These are phyloP conservation scores for Globisporangium spiculum DNA, from an alignment of 352 stramenopile genomes.

Conservation along the genomic window DNA sequence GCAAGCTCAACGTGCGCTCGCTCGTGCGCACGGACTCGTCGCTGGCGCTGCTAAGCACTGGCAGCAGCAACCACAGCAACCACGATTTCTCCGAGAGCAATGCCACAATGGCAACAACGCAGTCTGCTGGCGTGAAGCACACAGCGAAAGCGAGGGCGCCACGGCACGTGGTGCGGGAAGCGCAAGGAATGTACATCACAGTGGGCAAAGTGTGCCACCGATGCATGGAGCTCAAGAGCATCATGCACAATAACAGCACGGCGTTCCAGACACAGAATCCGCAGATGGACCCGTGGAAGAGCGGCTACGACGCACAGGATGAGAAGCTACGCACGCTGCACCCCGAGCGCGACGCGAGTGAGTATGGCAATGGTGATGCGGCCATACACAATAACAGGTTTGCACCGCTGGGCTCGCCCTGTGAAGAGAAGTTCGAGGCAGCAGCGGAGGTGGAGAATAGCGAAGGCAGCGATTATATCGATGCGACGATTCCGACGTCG, in stretches of 20 bases:
- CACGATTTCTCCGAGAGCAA: neutral
- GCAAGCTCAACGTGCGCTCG: conserved; percentile 36
- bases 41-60: neutral
- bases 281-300: neutral
- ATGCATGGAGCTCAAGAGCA: conserved; percentile 48
- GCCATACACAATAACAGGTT: neutral
- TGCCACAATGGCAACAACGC: neutral
- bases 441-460: neutral
- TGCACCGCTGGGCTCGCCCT: neutral
- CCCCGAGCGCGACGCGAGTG: neutral
- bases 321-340: conserved; percentile 6
- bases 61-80: neutral
- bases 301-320: neutral
- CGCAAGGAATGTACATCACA: conserved; percentile 29
- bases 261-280: conserved; percentile 22
- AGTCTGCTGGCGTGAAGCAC: neutral
- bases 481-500: neutral
- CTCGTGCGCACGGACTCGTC: conserved; percentile 5
- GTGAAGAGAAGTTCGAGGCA: conserved; percentile 3
- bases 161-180: neutral
- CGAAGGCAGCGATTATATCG: neutral
- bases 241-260: conserved; percentile 34
- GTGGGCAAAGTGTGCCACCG: conserved; percentile 60
- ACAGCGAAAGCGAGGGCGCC: neutral
- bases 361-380: neutral